Evolutionary conservation across 2,329 filamentous ascomycete genomes (phyloP), one percentile per base, ranked within the genome.

Genomic region (Seiridium unicorne): DNA sequence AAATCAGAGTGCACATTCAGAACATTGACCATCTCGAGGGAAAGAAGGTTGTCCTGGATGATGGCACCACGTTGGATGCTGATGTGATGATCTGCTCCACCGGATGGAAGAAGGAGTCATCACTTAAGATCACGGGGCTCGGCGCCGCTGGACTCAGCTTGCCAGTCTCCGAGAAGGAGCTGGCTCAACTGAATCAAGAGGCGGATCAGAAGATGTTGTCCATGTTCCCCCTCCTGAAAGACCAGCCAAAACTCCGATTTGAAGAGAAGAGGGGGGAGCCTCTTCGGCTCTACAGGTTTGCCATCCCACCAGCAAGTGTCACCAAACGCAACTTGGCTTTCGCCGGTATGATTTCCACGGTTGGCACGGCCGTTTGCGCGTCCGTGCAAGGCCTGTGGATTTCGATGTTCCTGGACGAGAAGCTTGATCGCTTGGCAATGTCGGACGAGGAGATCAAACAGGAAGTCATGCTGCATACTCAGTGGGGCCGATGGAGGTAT

Each of bases 51-150:
- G 73, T 79, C 51, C 75, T 88, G 1, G 72, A 75, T 3, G 75
- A 72, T 6, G 80, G 79, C 5, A 71, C 72, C 0, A 63, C 60
- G 0, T 59, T 87, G 1, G 51, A 73, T 1, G 74, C 77, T 0
- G 79, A 85, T 59, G 81, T 76, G 1, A 64, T 88, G 0, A 75
- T 86, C 58, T 82, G 78, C 64, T 76, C 79, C 6, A 86, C 83
- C 0, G 84, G 84, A 42, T 87, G 84, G 83, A 75, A 77, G 51
- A 72, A 74, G 9, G 72, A 73, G 7, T 77, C 80, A 1, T 74
- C 74, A 4, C 71, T 86, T 51, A 72, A 76, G 79, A 31, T 65
- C 73, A 26, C 65, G 68, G 3, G 62, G 64, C 60, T 57, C 31
- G 42, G 35, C 54, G 54, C 40, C 10, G 35, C 35, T 5, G 54